These are phyloP conservation scores for Termitomyces sp. DNA, from an alignment of 768 basidiomycete species.

Conservation along the genomic window DNA sequence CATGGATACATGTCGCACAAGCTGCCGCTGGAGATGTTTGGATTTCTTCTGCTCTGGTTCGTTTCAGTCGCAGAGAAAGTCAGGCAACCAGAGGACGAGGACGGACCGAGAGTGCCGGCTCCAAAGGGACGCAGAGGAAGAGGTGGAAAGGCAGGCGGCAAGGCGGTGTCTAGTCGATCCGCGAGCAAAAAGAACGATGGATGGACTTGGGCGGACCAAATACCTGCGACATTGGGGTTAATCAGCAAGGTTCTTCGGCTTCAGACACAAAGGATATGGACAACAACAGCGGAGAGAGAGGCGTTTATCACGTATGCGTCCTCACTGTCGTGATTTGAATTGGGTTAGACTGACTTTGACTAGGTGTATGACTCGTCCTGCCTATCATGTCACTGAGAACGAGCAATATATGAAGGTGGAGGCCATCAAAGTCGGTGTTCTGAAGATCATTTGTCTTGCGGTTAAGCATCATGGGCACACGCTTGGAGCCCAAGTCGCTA, in stretches of 20 bases:
- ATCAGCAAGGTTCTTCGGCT: constrained; percentile 69
- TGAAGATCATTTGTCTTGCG: constrained; percentile 85
- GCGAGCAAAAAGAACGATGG: constrained; percentile 40
- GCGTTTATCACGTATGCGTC: constrained; percentile 72
- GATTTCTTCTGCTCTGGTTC: constrained; percentile 92
- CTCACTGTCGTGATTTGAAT: neutral
- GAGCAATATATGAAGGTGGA: constrained; percentile 84
- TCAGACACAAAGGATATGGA: constrained; percentile 81
- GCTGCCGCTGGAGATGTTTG: constrained; percentile 81
- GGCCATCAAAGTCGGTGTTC: constrained; percentile 68
- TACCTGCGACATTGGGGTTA: constrained; percentile 61
- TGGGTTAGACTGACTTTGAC: neutral
- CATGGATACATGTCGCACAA: constrained; percentile 61
- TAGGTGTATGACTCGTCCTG: constrained; percentile 85
- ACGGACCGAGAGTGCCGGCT: constrained; percentile 29
- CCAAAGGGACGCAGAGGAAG: constrained; percentile 51
- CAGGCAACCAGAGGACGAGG: constrained; percentile 44
- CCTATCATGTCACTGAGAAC: constrained; percentile 80
- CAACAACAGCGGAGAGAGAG: constrained; percentile 80
- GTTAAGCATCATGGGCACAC: constrained; percentile 89
- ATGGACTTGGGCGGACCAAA: constrained; percentile 80
- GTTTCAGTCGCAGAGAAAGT: constrained; percentile 76
- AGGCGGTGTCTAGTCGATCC: constrained; percentile 28
- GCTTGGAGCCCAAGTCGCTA: constrained; percentile 79
- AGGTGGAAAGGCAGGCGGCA: constrained; percentile 49